Percentiles rank a stretch among this genome's conserved stretches.
These are phyloP conservation scores for Eucalyptus decipiens DNA, from an alignment of 345 rosid species.

Conservation along the genomic window DNA sequence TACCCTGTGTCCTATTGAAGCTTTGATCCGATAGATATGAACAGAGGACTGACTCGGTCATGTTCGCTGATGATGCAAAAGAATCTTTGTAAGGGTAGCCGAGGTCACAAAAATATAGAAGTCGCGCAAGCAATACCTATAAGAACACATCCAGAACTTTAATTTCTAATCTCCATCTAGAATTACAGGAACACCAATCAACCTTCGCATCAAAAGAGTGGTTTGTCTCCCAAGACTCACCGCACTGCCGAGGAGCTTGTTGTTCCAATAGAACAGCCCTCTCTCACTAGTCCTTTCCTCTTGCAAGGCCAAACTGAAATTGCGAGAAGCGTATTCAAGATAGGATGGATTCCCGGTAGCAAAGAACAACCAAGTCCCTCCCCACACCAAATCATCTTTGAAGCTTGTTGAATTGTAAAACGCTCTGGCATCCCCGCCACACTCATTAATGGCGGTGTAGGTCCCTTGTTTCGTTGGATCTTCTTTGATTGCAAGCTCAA, in stretches of 20 bases:
- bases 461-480: slow-evolving; percentile 5
- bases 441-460: slow-evolving; percentile 14
- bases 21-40: slow-evolving; percentile 20
- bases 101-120: slow-evolving; percentile 31
- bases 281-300: slow-evolving; percentile 19
- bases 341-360: slow-evolving; percentile 42
- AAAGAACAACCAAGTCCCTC: slow-evolving; percentile 48
- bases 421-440: slow-evolving; percentile 33
- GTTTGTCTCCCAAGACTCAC: slow-evolving; percentile 6
- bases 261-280: slow-evolving; percentile 52
- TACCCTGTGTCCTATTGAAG: slow-evolving; percentile 28
- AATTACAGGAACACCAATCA: not conserved
- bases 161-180: not conserved
- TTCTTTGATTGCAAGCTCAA: slow-evolving; percentile 6
- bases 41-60: slow-evolving; percentile 25
- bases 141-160: not conserved
- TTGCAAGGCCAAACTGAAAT: slow-evolving; percentile 18
- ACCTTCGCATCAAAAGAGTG: not conserved
- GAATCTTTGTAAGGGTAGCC: slow-evolving; percentile 36
- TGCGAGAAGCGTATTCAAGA: slow-evolving; percentile 23
- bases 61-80: slow-evolving; percentile 10
- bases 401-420: slow-evolving; percentile 39
- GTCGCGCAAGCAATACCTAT: slow-evolving; percentile 38
- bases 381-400: slow-evolving; percentile 49
- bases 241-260: slow-evolving; percentile 33